Evolutionary conservation across 352 stramenopile genomes (phyloP), one percentile per base, ranked within the genome.

Genomic region (Phytopythium litorale): DNA sequence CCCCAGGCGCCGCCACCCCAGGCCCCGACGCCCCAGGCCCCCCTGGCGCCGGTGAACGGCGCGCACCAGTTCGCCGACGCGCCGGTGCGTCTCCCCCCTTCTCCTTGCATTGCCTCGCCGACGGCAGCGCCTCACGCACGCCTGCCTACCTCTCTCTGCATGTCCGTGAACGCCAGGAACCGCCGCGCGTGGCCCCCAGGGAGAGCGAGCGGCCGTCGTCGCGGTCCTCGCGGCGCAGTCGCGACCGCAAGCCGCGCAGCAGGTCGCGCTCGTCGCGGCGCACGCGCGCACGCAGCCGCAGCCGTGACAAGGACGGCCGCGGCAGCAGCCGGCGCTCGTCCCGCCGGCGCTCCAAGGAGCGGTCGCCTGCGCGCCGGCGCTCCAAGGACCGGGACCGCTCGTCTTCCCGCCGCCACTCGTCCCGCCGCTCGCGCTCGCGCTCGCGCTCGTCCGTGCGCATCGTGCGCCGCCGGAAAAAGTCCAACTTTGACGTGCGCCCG

Each of bases 401-500:
- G 49, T 61, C 64, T 23, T 71, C 73, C 43, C 73, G 72, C 11
- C 65, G 75, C 9, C 67, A 66, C 13, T 68, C 73, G 30, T 65
- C 38, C 4, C 58, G 63, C n/a, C 59, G 60, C 7, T 79, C 71
- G 61, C 74, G 78, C 63, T 79, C 71, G 61, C 74, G 78, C 63
- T 48, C 71, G 28, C 67, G 68, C 37, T 88, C 80, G 43, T 69
- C 71, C 53, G 72, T 77, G 38, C 71, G 65, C 42, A 64, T 84
- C 21, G 73, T 84, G 19, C 77, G 79, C 38, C 76, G 78, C 50
- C 73, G 79, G 54, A 84, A 87, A 64, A 89, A 91, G 76, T 88
- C 74, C 68, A 91, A 90, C 63, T 94, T 94, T 70, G 85, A 94
- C 63, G 82, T 94, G 67, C 75, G 78, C 2, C 85, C 85, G 48